phyloP scores from a whole-genome alignment of 768 basidiomycete genomes.

The Boletellus emodensis region DNA sequence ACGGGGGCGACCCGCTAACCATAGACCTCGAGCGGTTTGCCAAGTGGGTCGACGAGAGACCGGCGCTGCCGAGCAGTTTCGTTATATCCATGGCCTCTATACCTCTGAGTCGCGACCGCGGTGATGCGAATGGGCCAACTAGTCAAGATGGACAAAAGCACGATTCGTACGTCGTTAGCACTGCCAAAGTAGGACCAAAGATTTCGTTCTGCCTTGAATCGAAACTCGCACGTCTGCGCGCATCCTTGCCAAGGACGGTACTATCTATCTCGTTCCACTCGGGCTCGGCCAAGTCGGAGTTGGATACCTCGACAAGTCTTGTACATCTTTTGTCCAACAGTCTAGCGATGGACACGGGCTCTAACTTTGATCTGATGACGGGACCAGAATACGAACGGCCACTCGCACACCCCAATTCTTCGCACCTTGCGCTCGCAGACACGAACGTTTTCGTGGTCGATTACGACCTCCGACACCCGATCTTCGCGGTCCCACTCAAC shows the following conservation, averaged over 20 bases:
- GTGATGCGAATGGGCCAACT: not conserved
- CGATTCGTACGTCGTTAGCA: slow-evolving; percentile 1
- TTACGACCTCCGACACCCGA: slow-evolving; percentile 48
- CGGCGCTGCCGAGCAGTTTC: slow-evolving; percentile 29
- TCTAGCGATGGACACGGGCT: not conserved
- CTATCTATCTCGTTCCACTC: slow-evolving; percentile 12
- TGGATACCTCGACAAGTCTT: slow-evolving; percentile 15
- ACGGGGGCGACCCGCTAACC: slow-evolving; percentile 6
- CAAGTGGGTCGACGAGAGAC: slow-evolving; percentile 34
- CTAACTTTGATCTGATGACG: slow-evolving; percentile 8
- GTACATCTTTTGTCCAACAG: slow-evolving; percentile 14
- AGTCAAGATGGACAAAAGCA: not conserved
- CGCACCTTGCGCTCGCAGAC: slow-evolving; percentile 21
- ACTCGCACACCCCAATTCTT: slow-evolving; percentile 11
- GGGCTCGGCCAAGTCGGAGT: not conserved
- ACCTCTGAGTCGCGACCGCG: slow-evolving; percentile 12
- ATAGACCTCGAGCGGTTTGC: slow-evolving; percentile 38
- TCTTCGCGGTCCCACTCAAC: slow-evolving; percentile 29
- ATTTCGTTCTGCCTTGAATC: slow-evolving; percentile 19
- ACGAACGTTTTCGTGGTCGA: slow-evolving; percentile 48
- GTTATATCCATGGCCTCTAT: slow-evolving; percentile 34
- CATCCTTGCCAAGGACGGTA: slow-evolving; percentile 2
- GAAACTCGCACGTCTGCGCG: slow-evolving; percentile 13
- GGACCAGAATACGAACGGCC: slow-evolving; percentile 12
- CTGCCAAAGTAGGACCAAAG: slow-evolving; percentile 8